Evolutionary conservation across 2,329 filamentous ascomycete genomes (phyloP).

Genomic region (Phialocephala sp.): DNA sequence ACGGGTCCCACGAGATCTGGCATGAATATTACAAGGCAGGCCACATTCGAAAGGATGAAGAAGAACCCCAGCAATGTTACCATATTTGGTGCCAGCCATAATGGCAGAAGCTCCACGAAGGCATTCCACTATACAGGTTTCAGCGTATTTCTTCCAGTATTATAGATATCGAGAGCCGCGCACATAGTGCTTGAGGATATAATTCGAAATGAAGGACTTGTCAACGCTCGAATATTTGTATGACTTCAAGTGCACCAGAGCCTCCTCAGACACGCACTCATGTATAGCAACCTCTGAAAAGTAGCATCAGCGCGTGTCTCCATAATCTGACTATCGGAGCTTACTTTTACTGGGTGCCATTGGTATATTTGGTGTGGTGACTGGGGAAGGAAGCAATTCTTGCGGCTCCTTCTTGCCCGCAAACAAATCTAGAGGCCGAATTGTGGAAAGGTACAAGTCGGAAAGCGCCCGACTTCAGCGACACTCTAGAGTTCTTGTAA

Average conservation of each 20-base stretch:
- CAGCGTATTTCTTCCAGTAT: constrained; percentile 26
- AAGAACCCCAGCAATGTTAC: constrained; percentile 94
- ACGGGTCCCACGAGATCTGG: constrained; percentile 91
- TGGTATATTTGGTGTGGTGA: constrained; percentile 38
- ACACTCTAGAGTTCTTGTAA: constrained; percentile 17
- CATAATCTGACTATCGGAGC: constrained; percentile 18
- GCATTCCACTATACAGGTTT: constrained; percentile 81
- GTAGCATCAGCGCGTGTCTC: constrained; percentile 1
- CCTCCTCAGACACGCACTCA: constrained; percentile 86
- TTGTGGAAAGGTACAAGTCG: constrained; percentile 36
- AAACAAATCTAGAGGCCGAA: constrained; percentile 37
- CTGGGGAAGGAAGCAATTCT: constrained; percentile 36
- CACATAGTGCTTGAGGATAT: constrained; percentile 96
- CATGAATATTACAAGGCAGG: constrained; percentile 75
- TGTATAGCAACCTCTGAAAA: constrained; percentile 59
- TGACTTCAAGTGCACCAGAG: constrained; percentile 85
- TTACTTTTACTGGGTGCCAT: constrained; percentile 50
- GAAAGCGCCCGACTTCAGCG: constrained; percentile 42
- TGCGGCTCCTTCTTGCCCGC: constrained; percentile 36
- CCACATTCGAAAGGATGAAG: constrained; percentile 87
- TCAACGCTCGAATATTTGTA: constrained; percentile 99
- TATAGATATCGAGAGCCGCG: constrained; percentile 44
- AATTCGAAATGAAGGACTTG: constrained; percentile 90
- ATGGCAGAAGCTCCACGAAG: constrained; percentile 85
- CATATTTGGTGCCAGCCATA: constrained; percentile 98